These are phyloP conservation scores for Fragaria iinumae DNA, from an alignment of 306 rosid species.

Conservation along the genomic window DNA sequence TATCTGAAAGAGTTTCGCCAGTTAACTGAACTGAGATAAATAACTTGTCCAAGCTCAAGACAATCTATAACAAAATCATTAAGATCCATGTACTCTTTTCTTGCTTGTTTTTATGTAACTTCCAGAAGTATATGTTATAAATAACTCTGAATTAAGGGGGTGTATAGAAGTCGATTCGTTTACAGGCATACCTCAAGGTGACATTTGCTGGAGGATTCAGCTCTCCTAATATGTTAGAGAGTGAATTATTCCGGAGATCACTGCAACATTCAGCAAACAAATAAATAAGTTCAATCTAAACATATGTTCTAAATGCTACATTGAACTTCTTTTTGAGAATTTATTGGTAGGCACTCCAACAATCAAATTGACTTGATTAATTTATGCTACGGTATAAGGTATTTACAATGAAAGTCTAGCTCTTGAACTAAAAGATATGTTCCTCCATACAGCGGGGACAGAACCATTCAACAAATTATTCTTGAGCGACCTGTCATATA, in stretches of 20 bases:
- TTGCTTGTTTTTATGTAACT: neutral
- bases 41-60: neutral
- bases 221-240: slow-evolving; percentile 43
- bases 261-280: slow-evolving; percentile 42
- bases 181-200: slow-evolving; percentile 59
- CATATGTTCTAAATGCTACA: neutral
- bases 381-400: slow-evolving; percentile 10
- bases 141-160: neutral
- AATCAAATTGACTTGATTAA: neutral
- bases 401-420: slow-evolving; percentile 55
- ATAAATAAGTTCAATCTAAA: slow-evolving; percentile 18
- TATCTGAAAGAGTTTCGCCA: neutral
- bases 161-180: neutral
- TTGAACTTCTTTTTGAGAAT: neutral
- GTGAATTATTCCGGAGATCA: slow-evolving; percentile 64
- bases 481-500: slow-evolving; percentile 50
- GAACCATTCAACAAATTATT: slow-evolving; percentile 54
- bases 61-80: neutral
- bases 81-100: neutral
- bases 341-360: neutral
- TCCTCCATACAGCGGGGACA: slow-evolving; percentile 52
- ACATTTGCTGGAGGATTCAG: slow-evolving; percentile 54
- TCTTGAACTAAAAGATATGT: slow-evolving; percentile 34
- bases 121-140: neutral
- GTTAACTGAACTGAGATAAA: neutral